A percentile compares a stretch with the other conserved stretches of the same genome.
phyloP scores from a whole-genome alignment of 202 grass and related monocot species.

The Eragrostis tef region DNA sequence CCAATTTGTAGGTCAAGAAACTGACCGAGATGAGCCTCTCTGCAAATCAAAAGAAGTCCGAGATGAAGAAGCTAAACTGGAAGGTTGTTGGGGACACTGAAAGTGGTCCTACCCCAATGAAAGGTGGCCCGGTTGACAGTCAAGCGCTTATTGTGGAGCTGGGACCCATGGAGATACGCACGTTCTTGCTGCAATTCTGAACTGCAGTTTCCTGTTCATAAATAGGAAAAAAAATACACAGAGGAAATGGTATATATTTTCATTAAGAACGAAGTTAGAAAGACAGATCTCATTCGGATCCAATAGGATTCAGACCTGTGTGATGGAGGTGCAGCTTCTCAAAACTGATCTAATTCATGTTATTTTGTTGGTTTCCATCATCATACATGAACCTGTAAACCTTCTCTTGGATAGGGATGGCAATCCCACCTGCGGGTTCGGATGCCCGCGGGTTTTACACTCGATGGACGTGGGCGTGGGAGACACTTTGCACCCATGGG shows the following conservation, averaged over 20 bases:
- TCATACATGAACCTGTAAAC: too few relatives aligned
- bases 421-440: too few relatives aligned
- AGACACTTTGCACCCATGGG: too few relatives aligned
- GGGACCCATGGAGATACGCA: constrained; percentile 89
- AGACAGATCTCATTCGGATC: too few relatives aligned
- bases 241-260: neutral
- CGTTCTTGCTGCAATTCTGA: constrained; percentile 79
- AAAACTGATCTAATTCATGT: too few relatives aligned
- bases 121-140: constrained; percentile 61
- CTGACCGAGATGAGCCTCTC: constrained; percentile 75
- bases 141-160: constrained; percentile 64
- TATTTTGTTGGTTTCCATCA: too few relatives aligned
- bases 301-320: too few relatives aligned
- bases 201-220: neutral
- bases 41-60: constrained; percentile 76
- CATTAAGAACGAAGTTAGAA: too few relatives aligned
- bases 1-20: constrained; percentile 60
- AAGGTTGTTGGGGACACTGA: constrained; percentile 43
- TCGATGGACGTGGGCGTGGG: too few relatives aligned
- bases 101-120: constrained; percentile 45
- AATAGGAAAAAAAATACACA: neutral
- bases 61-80: constrained; percentile 76
- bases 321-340: too few relatives aligned
- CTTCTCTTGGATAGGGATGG: too few relatives aligned
- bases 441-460: too few relatives aligned